Evolutionary conservation across 768 basidiomycete genomes (phyloP).

Genomic region (Daedaleopsis nitida): DNA sequence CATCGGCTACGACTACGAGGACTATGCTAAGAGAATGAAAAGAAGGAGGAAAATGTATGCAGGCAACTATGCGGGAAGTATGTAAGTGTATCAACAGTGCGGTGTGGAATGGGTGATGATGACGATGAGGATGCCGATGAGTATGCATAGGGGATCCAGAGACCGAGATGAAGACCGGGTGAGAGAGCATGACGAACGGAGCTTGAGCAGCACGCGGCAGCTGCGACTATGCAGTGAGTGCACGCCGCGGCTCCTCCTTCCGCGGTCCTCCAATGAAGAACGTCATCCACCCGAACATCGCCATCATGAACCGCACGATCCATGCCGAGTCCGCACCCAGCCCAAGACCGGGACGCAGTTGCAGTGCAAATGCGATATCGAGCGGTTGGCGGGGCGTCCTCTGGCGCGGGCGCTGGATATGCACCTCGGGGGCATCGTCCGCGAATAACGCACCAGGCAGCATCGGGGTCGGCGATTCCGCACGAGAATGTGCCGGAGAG

Average conservation of each 20-base stretch:
- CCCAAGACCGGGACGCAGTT: conserved; percentile 71
- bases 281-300: conserved; percentile 77
- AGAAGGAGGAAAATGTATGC: neutral
- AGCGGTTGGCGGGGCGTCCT: conserved; percentile 32
- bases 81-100: neutral
- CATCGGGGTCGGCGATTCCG: conserved; percentile 7
- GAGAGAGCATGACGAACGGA: neutral
- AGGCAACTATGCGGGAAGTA: neutral
- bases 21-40: neutral
- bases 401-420: conserved; percentile 10
- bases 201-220: neutral
- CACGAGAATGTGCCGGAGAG: neutral
- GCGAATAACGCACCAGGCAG: conserved; percentile 27
- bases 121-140: neutral
- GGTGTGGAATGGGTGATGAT: neutral
- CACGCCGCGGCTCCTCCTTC: conserved; percentile 5
- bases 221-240: conserved; percentile 7
- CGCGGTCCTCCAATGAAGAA: conserved; percentile 41
- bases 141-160: neutral
- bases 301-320: conserved; percentile 80
- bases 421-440: conserved; percentile 19
- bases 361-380: conserved; percentile 78
- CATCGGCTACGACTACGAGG: neutral
- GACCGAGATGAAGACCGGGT: neutral
- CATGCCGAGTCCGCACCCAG: conserved; percentile 74